Evolutionary conservation across 352 stramenopile species (phyloP), one percentile per base, ranked within the genome.

Genomic region (Phytophthora pini): DNA sequence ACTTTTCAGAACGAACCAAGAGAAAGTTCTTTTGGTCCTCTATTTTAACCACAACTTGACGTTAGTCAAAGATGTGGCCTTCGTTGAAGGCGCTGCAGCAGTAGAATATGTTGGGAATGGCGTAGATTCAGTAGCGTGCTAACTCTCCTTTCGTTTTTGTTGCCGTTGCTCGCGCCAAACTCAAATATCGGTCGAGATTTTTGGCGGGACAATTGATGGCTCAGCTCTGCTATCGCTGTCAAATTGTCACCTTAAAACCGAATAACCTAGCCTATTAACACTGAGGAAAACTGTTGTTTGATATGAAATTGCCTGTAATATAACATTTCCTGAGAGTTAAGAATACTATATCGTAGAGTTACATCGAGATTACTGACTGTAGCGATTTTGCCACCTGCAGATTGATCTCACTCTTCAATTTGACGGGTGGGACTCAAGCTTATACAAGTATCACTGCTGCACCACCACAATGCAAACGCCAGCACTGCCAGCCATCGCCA

Each of bases 401-500:
- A 10, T 48, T 56, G 13, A 61, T 65, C 31, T 59, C 70, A 77
- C 5, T 77, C 70, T 64, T 65, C 40, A 75, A 75, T 70, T 74
- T 68, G 59, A 51, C 10, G 4, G 3, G 53, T 65, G 5, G 29
- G 2, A 31, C 56, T 12, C 17, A 70, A 70, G 43, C 12, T 3
- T 27, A 22, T 4, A 8, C 4, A 26, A 4, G 24, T 26, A 22
- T 15, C n/a, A 7, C 11, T 1, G n/a, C 6, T 56, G 2, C 26
- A 17, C 3, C 7, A 61, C 12, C 27, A 26, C 32, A 22, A 43
- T 64, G 51, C 34, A 61, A 13, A n/a, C 39, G 8, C 51, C 51
- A 8, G 36, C 41, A 20, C 40, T 77, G 10, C 68, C 68, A 39
- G 62, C 69, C 29, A 92, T 93, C 66, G 80, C 84, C 54, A 84